Evolutionary conservation across 2,329 filamentous ascomycete genomes (phyloP), one percentile per base, ranked within the genome.

Genomic region (Neonectria punicea): DNA sequence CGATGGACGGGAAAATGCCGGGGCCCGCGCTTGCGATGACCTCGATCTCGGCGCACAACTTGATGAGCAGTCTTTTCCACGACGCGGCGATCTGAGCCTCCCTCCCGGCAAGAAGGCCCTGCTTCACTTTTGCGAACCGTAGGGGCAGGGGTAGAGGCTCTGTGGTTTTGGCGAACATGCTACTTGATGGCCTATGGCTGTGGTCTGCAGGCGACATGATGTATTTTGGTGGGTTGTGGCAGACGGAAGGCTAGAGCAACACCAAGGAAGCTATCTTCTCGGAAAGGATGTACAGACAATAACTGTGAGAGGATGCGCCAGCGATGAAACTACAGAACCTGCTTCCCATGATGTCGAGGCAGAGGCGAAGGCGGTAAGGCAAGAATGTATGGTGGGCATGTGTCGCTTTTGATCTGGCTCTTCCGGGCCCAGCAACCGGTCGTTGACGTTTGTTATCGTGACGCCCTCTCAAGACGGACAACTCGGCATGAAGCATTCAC

Each of bases 71-170:
- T 43, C 80, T 73, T 58, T 74, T 71, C 82, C 82, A 85, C 8
- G 80, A 80, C 9, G 76, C 66, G 13, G 50, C 59, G 39, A 85
- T 67, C 32, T 75, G 74, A 6, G 74, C 67, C 61, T 83, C 79
- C 65, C 79, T 79, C 20, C 80, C 80, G 20, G 69, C 70, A 14
- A 83, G 74, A 39, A 84, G 72, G 25, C 74, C 71, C 36, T 73
- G 69, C 65, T 85, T 85, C 58, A 83, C 74, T 18, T 76, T 72
- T 11, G 80, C 78, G 58, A 83, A 84, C 3, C 81, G 78, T 50
- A 71, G 63, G 14, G 81, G 80, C 2, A 84, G 75, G 50, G 78
- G 78, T 16, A 76, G 71, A 30, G 78, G 71, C 36, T 72, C 69
- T 49, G 71, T 74, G 16, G 63, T 70, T 53, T 70, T 64, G 49